Evolutionary conservation across 2,329 filamentous ascomycete species (phyloP).

Genomic region (Aplosporella prunicola): DNA sequence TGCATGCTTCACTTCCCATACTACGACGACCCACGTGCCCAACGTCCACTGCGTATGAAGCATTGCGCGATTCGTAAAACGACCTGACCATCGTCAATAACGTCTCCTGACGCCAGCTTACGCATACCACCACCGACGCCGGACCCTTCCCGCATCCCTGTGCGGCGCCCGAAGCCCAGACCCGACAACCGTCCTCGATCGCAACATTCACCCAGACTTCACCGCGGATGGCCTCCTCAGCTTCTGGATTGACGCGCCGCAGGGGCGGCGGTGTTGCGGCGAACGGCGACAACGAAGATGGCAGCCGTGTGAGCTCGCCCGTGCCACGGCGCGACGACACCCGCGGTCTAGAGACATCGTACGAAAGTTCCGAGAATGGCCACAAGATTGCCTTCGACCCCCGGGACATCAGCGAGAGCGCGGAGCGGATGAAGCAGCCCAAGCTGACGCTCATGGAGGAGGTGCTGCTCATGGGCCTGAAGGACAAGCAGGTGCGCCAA

Average conservation of each 20-base stretch:
- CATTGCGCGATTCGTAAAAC: not conserved
- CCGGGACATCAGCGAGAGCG: constrained; percentile 92
- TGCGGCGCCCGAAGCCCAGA: constrained; percentile 10
- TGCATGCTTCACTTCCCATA: constrained; percentile 6
- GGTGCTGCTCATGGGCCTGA: constrained; percentile 84
- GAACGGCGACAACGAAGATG: constrained; percentile 53
- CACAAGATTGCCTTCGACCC: constrained; percentile 99
- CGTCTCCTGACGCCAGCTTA: not conserved
- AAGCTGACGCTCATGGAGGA: constrained; percentile 99
- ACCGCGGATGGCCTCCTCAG: constrained; percentile 53
- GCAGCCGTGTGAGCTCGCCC: constrained; percentile 57
- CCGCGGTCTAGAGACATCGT: constrained; percentile 64
- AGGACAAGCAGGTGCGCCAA: constrained; percentile 85
- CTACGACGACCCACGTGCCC: constrained; percentile 5
- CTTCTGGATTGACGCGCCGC: constrained; percentile 62
- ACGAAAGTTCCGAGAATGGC: constrained; percentile 83
- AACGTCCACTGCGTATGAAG: no score
- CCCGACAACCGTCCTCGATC: constrained; percentile 9
- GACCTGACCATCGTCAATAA: not conserved
- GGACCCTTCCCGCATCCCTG: constrained; percentile 9
- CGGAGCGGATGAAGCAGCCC: constrained; percentile 92
- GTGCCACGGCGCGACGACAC: constrained; percentile 50
- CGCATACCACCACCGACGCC: constrained; percentile 4
- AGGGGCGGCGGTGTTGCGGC: constrained; percentile 53
- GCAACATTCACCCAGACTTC: constrained; percentile 11